Conservation (phyloP, 805 yeast genomes). For the Kodamaea kaohsiungensis region DNA sequence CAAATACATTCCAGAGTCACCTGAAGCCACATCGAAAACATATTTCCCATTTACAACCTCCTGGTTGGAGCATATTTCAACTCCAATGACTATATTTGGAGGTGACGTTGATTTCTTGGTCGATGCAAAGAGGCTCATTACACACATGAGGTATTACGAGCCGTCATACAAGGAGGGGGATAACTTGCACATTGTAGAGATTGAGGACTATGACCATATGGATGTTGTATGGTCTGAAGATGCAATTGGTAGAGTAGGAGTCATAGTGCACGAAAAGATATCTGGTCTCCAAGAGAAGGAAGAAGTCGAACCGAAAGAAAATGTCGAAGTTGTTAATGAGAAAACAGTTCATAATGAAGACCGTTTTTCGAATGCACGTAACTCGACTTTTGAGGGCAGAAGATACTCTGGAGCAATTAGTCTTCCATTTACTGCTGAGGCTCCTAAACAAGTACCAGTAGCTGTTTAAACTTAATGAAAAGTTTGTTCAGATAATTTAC, state of each 20-base stretch:
- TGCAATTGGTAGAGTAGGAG: slow-evolving; percentile 64
- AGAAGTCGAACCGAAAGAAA: not conserved
- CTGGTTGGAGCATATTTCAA: slow-evolving; percentile 50
- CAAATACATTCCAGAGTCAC: slow-evolving; percentile 24
- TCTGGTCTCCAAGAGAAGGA: not conserved
- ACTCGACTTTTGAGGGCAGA: not conserved
- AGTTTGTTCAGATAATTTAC: too few relatives aligned
- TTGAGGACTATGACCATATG: slow-evolving; percentile 76
- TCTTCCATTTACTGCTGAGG: not conserved
- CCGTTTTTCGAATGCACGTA: not conserved
- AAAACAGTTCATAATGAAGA: not conserved
- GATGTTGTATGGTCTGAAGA: slow-evolving; percentile 94
- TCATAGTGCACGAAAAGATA: slow-evolving; percentile 8
- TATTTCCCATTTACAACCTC: slow-evolving; percentile 52
- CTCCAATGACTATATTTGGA: slow-evolving; percentile 66
- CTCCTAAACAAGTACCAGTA: not conserved
- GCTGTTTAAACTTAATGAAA: not conserved
- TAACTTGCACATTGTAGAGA: slow-evolving; percentile 39
- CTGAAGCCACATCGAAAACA: slow-evolving; percentile 52
- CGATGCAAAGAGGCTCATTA: slow-evolving; percentile 64
- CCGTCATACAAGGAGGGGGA: slow-evolving; percentile 36
- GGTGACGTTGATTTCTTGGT: slow-evolving; percentile 79
- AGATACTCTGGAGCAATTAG: not conserved
- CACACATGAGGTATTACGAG: slow-evolving; percentile 67
- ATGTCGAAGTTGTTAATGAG: not conserved